Evolutionary conservation across 352 stramenopile genomes (phyloP).

Genomic region (Globisporangium viniferum): DNA sequence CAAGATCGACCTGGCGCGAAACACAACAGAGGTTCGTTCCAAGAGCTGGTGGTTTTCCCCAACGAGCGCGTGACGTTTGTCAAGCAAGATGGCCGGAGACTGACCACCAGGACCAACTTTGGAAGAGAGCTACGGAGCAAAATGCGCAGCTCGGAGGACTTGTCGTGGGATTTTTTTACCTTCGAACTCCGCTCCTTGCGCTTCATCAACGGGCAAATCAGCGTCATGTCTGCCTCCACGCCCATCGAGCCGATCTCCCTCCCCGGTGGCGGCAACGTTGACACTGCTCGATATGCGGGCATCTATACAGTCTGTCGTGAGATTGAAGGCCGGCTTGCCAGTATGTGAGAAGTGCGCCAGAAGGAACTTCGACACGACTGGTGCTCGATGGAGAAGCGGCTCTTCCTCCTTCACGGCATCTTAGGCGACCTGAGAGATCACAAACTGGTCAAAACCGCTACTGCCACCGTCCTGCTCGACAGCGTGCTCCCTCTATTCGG

Average conservation of each 20-base stretch:
- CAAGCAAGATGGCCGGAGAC: neutral
- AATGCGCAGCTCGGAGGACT: neutral
- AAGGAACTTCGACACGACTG: neutral
- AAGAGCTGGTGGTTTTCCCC: neutral
- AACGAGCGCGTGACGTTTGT: neutral
- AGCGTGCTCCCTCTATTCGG: neutral
- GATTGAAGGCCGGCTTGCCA: neutral
- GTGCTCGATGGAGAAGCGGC: neutral
- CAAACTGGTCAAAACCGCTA: neutral
- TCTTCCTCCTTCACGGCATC: neutral
- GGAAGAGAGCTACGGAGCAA: neutral
- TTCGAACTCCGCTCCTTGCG: neutral
- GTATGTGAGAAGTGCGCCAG: neutral
- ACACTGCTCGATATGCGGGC: neutral
- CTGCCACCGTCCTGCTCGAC: neutral
- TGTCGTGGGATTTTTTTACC: neutral
- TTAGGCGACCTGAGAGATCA: neutral
- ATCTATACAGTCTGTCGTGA: neutral
- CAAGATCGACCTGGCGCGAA: neutral
- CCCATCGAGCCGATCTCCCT: neutral
- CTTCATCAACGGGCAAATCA: neutral
- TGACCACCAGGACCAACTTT: neutral
- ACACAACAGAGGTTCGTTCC: neutral
- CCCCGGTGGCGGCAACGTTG: neutral
- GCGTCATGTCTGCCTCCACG: neutral